Conservation (phyloP, 306 rosid species). For the Rosa lucieae region DNA sequence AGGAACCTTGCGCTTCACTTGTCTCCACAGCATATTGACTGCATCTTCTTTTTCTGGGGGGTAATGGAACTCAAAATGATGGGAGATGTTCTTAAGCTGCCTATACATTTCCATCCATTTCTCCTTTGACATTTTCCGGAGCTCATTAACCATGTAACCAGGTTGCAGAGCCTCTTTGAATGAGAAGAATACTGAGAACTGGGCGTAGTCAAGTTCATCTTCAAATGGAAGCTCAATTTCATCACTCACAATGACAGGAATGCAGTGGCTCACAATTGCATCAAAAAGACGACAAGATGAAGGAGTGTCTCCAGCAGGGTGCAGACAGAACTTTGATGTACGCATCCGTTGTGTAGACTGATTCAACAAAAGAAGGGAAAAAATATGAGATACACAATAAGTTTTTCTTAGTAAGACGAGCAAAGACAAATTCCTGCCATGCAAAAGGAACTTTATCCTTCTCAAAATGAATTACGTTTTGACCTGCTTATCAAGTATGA, state of each 20-base stretch:
- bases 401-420: neutral
- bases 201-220: conserved; percentile 84
- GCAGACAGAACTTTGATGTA: conserved; percentile 85
- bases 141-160: conserved; percentile 70
- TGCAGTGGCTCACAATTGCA: conserved; percentile 95
- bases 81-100: conserved; percentile 65
- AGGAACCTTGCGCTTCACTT: conserved; percentile 85
- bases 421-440: conserved; percentile 1
- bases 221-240: conserved; percentile 97
- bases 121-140: conserved; percentile 67
- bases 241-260: conserved; percentile 94
- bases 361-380: conserved; percentile 22
- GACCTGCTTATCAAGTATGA: neutral
- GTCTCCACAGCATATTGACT: conserved; percentile 93
- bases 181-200: conserved; percentile 83
- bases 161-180: conserved; percentile 85
- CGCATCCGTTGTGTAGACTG: conserved; percentile 94
- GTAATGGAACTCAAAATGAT: conserved; percentile 84
- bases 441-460: conserved; percentile 17
- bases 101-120: conserved; percentile 92
- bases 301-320: conserved; percentile 98
- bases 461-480: neutral
- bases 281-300: conserved; percentile 97
- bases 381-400: conserved; percentile 14
- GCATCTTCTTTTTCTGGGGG: conserved; percentile 83